Evolutionary conservation across 768 basidiomycete species (phyloP).

Genomic region (Calocera cornea): DNA sequence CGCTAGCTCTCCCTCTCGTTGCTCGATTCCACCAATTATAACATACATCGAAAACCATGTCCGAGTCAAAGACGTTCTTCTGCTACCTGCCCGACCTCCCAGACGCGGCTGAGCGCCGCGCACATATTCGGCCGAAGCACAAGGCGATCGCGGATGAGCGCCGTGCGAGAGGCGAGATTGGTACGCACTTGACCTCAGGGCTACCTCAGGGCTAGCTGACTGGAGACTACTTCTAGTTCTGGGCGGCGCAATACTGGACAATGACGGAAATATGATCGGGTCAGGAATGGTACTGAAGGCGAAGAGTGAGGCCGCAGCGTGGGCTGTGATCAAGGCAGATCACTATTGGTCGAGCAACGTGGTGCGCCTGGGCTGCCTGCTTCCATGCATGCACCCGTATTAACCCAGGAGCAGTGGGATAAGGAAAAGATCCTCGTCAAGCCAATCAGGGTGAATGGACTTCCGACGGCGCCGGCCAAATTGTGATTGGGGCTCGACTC

Average conservation of each 20-base stretch:
- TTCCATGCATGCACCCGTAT: not conserved
- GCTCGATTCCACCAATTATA: not conserved
- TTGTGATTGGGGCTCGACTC: too few relatives aligned
- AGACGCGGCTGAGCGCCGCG: not conserved
- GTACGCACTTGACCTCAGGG: not conserved
- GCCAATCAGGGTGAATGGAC: not conserved
- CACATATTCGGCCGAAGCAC: not conserved
- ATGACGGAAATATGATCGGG: not conserved
- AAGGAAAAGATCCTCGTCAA: constrained; percentile 1
- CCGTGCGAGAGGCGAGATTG: not conserved
- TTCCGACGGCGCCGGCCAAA: not conserved
- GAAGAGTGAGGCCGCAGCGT: not conserved
- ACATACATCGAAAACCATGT: not conserved
- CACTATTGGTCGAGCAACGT: not conserved
- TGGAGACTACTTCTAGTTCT: not conserved
- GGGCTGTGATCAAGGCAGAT: not conserved
- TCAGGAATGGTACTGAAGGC: not conserved
- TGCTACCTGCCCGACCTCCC: not conserved
- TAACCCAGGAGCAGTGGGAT: not conserved
- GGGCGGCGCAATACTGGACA: not conserved
- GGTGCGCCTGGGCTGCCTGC: not conserved
- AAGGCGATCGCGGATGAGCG: not conserved
- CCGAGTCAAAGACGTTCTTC: not conserved
- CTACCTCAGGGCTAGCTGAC: not conserved
- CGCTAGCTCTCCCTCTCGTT: not conserved